Evolutionary conservation across 1,139 yeast genomes (phyloP).

Genomic region (Saccharomyces hybrid): DNA sequence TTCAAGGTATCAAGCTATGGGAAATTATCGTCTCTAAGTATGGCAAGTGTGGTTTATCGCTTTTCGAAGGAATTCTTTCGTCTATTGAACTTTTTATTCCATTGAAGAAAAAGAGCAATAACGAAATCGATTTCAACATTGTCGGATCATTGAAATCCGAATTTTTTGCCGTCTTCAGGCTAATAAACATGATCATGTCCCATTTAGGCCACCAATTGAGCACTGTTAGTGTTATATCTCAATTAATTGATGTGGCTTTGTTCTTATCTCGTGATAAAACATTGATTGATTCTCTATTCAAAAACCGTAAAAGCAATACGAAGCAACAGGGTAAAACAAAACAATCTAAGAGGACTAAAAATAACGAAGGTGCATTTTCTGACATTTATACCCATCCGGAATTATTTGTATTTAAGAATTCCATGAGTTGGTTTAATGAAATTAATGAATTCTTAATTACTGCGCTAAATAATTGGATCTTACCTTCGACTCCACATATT

Average conservation of each 20-base stretch:
- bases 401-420: conserved; percentile 42
- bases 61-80: conserved; percentile 41
- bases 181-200: conserved; percentile 14
- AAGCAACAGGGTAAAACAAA: conserved; percentile 7
- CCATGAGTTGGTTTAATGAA: conserved; percentile 33
- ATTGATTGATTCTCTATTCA: conserved; percentile 25
- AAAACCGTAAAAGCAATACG: conserved; percentile 10
- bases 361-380: conserved; percentile 42
- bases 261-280: conserved; percentile 30
- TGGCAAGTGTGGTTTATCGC: conserved; percentile 44
- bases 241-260: conserved; percentile 33
- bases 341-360: conserved; percentile 20
- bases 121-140: conserved; percentile 27
- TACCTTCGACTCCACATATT: conserved; percentile 59
- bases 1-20: conserved; percentile 40
- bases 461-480: conserved; percentile 41
- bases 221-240: conserved; percentile 32
- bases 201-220: conserved; percentile 29
- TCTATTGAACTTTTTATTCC: conserved; percentile 51
- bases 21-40: conserved; percentile 35
- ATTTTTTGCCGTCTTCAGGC: conserved; percentile 16
- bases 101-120: conserved; percentile 28
- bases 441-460: conserved; percentile 45
- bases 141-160: conserved; percentile 24
- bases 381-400: conserved; percentile 67